Evolutionary conservation across 2,329 filamentous ascomycete species (phyloP), one percentile per base, ranked within the genome.

Genomic region (Cercospora canescens): DNA sequence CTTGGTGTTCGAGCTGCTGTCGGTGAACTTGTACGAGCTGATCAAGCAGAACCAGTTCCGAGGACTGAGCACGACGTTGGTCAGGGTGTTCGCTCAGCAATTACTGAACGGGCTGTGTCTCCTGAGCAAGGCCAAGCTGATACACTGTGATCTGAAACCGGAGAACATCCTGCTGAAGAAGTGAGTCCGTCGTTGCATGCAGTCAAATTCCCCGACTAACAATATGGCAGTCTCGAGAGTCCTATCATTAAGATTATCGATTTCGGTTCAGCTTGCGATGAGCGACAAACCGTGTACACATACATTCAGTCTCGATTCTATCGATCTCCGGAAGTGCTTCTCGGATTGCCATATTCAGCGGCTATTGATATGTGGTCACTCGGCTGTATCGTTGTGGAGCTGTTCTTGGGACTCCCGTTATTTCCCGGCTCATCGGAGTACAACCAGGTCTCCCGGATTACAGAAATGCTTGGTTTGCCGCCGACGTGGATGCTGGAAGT

Each of bases 161-260:
- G 95, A 99, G 79, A 99, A 99, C 74, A 99, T 99, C 65, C 81
- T 99, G 50, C 84, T 99, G 62, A 99, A 99, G 80, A 99, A 99
- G 87, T 89, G 73, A 74, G 84, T 81, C 12, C 24, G 2, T 9
- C 14, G 4, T 54, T 30, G 7, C n/a, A 11, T 9, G 14, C 26
- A 39, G 4, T 35, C 30, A 12, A n/a, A 30, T 35, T 3, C 24
- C 59, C 71, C 41, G 32, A 18, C 61, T 66, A 61, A 67, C 57
- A 58, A 61, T 26, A 58, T 35, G 24, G 35, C 69, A 89, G 88
- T 77, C 88, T 99, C 48, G 95, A 99, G 79, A 98, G 94, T 75
- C 95, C 95, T 3, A 98, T 99, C 72, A 99, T 99, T 86, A 99
- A 99, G 80, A 97, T 99, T 75, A 99, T 99, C 78, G 95, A 99